These are phyloP conservation scores for Senna siamea DNA, from an alignment of 306 rosid genomes.

Conservation along the genomic window DNA sequence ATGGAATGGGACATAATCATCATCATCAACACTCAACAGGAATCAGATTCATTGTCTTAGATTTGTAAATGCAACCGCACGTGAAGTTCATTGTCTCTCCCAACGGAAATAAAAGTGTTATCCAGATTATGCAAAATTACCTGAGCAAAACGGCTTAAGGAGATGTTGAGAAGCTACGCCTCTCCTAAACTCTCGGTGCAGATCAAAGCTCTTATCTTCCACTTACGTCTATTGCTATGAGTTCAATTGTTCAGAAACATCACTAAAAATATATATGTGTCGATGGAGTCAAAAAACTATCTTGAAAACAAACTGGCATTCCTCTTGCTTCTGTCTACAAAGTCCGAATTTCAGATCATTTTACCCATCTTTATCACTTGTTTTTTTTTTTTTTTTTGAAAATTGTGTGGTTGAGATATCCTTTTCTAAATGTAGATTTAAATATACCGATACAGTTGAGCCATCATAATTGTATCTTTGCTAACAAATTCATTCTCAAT, in stretches of 20 bases:
- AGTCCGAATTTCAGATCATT: neutral
- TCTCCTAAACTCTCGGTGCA: neutral
- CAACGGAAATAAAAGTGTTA: neutral
- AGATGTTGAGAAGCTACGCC: neutral
- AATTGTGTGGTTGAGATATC: no score
- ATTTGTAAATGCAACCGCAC: neutral
- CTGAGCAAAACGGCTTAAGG: neutral
- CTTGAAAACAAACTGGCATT: neutral
- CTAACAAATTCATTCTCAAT: neutral
- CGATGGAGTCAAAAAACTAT: no score
- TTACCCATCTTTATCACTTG: no score
- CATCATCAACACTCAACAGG: no score
- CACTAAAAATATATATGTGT: no score
- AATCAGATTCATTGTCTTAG: neutral
- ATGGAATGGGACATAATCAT: no score
- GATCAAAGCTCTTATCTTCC: neutral
- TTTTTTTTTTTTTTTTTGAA: no score
- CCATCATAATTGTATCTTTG: neutral
- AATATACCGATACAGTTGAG: no score
- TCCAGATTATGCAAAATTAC: neutral
- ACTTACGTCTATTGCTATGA: neutral
- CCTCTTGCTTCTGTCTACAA: neutral
- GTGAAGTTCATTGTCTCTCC: neutral
- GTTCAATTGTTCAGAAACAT: no score
- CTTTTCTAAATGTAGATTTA: no score